Percentiles rank a stretch among this genome's conserved stretches.
Evolutionary conservation across 805 yeast genomes (phyloP).

Genomic region (Naumovozyma dairenensis): DNA sequence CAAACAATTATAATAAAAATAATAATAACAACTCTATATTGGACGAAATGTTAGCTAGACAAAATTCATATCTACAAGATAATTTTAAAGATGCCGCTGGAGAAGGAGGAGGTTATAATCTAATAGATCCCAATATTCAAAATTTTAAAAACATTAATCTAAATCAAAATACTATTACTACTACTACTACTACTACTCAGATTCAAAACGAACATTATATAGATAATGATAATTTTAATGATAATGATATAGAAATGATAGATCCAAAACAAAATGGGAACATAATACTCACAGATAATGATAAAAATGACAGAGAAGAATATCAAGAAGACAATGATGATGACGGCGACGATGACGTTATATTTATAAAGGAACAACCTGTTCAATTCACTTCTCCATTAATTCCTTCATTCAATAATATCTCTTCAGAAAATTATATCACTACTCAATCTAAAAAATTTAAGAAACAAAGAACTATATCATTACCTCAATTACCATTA

Average conservation of each 20-base stretch:
- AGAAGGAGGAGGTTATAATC: constrained; percentile 7
- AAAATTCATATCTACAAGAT: constrained; percentile 14
- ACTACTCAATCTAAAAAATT: constrained; percentile 10
- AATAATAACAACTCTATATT: constrained; percentile 8
- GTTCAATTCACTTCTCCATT: constrained; percentile 8
- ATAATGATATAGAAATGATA: constrained; percentile 3
- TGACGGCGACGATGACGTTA: constrained; percentile 22
- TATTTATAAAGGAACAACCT: constrained; percentile 25
- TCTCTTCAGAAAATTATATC: neutral
- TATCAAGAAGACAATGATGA: constrained; percentile 4
- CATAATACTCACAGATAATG: no score
- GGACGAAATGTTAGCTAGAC: constrained; percentile 21
- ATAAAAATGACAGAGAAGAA: no score
- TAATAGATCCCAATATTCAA: constrained; percentile 5
- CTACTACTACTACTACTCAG: constrained; percentile 4
- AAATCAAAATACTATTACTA: neutral
- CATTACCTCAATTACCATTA: constrained; percentile 45
- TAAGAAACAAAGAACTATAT: constrained; percentile 41
- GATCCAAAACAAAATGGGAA: neutral
- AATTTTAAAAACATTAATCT: neutral
- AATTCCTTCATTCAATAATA: neutral
- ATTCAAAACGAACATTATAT: constrained; percentile 6
- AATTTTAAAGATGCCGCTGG: constrained; percentile 16
- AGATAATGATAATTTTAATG: constrained; percentile 3
- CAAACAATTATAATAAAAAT: neutral